Evolutionary conservation across 2,329 filamentous ascomycete genomes (phyloP), one percentile per base, ranked within the genome.

Genomic region (Neofusicoccum umdonicola): DNA sequence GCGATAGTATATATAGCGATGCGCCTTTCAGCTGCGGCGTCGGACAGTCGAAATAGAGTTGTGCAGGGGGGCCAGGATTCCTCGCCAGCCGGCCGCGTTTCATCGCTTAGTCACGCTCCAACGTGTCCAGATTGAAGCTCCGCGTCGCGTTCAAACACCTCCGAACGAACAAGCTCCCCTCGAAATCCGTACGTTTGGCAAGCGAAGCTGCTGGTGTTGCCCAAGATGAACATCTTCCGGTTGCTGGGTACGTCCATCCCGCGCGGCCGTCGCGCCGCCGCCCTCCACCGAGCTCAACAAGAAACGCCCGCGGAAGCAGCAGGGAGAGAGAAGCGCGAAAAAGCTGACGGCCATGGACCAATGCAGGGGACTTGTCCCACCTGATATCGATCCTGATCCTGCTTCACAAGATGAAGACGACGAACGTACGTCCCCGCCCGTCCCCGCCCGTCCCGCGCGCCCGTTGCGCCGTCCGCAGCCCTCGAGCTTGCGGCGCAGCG

Each of bases 381-480:
- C 82, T 99, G 72, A 84, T 90, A 68, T 98, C 94, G 62, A 97
- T 99, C 76, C 84, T 97, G 72, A 97, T 99, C 72, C 84, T 99
- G 67, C 84, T 99, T 68, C 93, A 96, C 77, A 99, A 99, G 85
- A 99, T 99, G 93, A 89, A 89, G 72, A 80, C 78, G 65, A 89
- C 95, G 51, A 96, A 92, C 76, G 94, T 97, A 84, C 67, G 88
- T 79, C 15, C 61, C 42, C 41, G n/a, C 27, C 35, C 67, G 88
- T 79, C 15, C 61, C 42, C 41, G n/a, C 27, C 35, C 27, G n/a
- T 4, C 13, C 42, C 17, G 27, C 27, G 27, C 35, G n/a, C 9
- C 17, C 50, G 27, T 13, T 27, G 27, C 50, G 50, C 27, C 27
- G 27, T 31, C 6, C 4, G 27, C 4, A 31, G 27, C 27, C 6